These are phyloP conservation scores for Jackrogersella multiformis DNA, from an alignment of 495 filamentous ascomycete genomes.

Conservation along the genomic window DNA sequence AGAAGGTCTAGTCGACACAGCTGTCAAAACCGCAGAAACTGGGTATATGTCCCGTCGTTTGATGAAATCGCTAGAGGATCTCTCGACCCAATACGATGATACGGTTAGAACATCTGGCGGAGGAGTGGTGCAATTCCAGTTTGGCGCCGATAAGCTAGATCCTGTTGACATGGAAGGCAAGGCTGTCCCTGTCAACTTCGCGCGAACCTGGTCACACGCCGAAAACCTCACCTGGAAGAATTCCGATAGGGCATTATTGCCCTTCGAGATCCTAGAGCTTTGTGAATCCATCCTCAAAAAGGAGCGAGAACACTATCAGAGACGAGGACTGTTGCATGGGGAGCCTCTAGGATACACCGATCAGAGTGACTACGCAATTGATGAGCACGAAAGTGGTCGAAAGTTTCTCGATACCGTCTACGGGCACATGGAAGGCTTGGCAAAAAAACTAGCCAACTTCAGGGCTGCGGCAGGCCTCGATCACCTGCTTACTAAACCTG, in stretches of 20 bases:
- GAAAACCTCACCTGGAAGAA: constrained; percentile 83
- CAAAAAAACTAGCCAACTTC: constrained; percentile 59
- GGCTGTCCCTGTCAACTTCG: constrained; percentile 91
- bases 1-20: constrained; percentile 99
- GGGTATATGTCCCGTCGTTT: constrained; percentile 98
- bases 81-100: constrained; percentile 89
- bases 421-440: constrained; percentile 66
- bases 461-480: constrained; percentile 56
- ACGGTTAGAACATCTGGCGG: constrained; percentile 90
- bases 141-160: constrained; percentile 93
- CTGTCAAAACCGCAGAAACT: constrained; percentile 98
- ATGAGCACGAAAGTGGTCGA: constrained; percentile 85
- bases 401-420: constrained; percentile 81
- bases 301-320: constrained; percentile 70
- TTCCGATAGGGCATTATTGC: constrained; percentile 71
- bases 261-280: constrained; percentile 74
- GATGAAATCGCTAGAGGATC: constrained; percentile 97
- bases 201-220: constrained; percentile 88
- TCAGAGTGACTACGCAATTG: constrained; percentile 71
- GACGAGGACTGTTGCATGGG: constrained; percentile 61
- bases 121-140: constrained; percentile 94
- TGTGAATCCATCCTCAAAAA: constrained; percentile 70
- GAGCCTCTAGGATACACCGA: constrained; percentile 70
- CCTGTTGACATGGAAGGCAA: constrained; percentile 97
- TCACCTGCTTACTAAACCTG: constrained; percentile 33